phyloP scores from a whole-genome alignment of 352 stramenopile genomes.

The Thalassiosira mediterranea region DNA sequence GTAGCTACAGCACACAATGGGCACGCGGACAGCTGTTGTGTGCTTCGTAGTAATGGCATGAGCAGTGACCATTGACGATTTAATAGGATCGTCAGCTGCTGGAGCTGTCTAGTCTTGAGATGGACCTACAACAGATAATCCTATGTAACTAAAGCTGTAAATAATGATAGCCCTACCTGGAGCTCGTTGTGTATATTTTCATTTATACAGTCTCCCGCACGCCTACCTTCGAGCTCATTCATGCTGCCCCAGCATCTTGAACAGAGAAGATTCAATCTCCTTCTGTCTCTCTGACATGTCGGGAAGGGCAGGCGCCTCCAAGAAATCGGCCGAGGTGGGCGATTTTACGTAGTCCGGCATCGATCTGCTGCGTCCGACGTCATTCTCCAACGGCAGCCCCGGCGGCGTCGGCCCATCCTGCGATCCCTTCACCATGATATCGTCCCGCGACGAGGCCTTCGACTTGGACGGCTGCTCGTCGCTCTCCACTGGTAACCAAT shows the following conservation, averaged over 20 bases:
- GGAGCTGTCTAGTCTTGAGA: too few species aligned
- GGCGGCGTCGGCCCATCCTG: background rate
- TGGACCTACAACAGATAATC: too few species aligned
- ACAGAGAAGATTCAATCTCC: constrained; percentile 79
- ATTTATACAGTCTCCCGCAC: too few species aligned
- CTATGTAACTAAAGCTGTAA: too few species aligned
- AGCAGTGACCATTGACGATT: too few species aligned
- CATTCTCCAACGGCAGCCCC: background rate
- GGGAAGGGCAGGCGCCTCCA: constrained; percentile 21
- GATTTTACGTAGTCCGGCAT: constrained; percentile 5
- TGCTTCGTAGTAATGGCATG: too few species aligned
- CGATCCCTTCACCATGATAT: background rate
- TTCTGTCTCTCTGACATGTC: constrained; percentile 72
- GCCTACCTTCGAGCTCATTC: constrained; percentile 35
- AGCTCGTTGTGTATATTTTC: too few species aligned
- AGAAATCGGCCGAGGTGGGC: constrained; percentile 12
- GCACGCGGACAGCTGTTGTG: too few species aligned
- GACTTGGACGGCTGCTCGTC: background rate
- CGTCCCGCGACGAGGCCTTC: constrained; percentile 17
- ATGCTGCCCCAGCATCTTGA: constrained; percentile 81
- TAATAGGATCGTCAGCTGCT: too few species aligned
- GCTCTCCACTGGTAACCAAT: constrained; percentile 28
- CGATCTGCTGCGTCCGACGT: constrained; percentile 5
- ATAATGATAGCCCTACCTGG: too few species aligned
- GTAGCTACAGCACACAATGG: too few species aligned